phyloP scores from a whole-genome alignment of 257 asterid genomes.

The Petrea volubilis region DNA sequence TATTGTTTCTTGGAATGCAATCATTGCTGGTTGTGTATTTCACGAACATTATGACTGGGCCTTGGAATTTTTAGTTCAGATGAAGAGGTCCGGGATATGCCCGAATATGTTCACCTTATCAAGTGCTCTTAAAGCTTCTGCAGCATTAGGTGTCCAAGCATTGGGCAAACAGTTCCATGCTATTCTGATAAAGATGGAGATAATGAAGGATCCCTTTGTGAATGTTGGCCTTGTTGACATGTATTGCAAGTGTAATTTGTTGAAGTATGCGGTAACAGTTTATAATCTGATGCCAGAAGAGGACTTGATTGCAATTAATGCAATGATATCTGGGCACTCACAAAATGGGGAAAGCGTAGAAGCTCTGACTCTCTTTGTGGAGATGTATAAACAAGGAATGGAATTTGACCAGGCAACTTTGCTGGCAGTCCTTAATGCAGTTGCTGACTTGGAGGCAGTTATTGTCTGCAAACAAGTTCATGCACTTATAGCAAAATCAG shows the following conservation, averaged over 20 bases:
- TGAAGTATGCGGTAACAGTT: slow-evolving; percentile 44
- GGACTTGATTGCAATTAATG: slow-evolving; percentile 59
- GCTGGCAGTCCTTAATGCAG: slow-evolving; percentile 60
- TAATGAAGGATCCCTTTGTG: slow-evolving; percentile 51
- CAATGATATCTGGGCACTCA: slow-evolving; percentile 60
- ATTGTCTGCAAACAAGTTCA: slow-evolving; percentile 57
- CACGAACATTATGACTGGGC: slow-evolving; percentile 49
- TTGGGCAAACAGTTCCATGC: slow-evolving; percentile 66
- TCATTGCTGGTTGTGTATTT: slow-evolving; percentile 68
- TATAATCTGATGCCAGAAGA: slow-evolving; percentile 51
- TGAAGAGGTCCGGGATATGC: slow-evolving; percentile 51
- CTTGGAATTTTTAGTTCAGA: slow-evolving; percentile 51
- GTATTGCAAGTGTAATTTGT: slow-evolving; percentile 65
- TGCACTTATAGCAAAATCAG: slow-evolving; percentile 52
- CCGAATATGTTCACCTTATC: slow-evolving; percentile 74
- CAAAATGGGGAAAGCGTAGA: slow-evolving; percentile 48
- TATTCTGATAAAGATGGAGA: slow-evolving; percentile 51
- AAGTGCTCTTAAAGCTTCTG: slow-evolving; percentile 80
- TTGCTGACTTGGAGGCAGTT: slow-evolving; percentile 44
- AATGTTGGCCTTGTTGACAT: slow-evolving; percentile 70
- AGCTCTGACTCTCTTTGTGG: slow-evolving; percentile 54
- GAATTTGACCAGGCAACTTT: slow-evolving; percentile 62
- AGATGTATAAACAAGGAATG: slow-evolving; percentile 38
- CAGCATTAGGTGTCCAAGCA: slow-evolving; percentile 47
- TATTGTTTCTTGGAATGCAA: slow-evolving; percentile 76